Percentiles rank a stretch among this genome's conserved stretches.
phyloP scores from a whole-genome alignment of 1,139 yeast species.

The Groenewaldozyma sp. region DNA sequence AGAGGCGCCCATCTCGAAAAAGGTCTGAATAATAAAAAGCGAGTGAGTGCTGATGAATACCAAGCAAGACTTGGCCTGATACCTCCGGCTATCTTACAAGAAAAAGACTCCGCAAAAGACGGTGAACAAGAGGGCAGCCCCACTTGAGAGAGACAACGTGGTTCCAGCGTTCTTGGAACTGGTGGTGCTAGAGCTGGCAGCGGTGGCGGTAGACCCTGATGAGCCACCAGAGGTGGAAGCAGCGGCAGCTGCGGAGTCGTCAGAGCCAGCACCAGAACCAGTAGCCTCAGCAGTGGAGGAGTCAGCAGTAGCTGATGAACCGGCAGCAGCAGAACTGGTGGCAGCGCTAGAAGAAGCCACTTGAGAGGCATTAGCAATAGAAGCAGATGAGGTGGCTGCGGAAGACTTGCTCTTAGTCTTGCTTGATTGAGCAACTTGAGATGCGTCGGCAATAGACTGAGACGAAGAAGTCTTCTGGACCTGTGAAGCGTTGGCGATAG shows the following conservation, averaged over 20 bases:
- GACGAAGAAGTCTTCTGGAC: slow-evolving; percentile 34
- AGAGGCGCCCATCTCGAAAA: too few species aligned
- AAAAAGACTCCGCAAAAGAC: not conserved
- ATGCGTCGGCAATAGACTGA: slow-evolving; percentile 16
- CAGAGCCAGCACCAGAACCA: slow-evolving; percentile 7
- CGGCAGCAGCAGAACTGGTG: slow-evolving; percentile 10
- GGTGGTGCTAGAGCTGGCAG: slow-evolving; percentile 9
- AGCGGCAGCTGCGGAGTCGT: not conserved
- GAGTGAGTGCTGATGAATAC: too few species aligned
- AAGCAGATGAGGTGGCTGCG: slow-evolving; percentile 2
- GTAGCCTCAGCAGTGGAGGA: slow-evolving; percentile 11
- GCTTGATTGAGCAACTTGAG: slow-evolving; percentile 11
- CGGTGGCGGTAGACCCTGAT: slow-evolving; percentile 5
- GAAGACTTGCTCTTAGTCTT: slow-evolving; percentile 5
- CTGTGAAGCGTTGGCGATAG: slow-evolving; percentile 3
- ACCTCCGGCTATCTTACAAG: not conserved
- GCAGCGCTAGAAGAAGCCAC: slow-evolving; percentile 6
- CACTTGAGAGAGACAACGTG: slow-evolving; percentile 5
- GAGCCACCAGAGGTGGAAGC: slow-evolving; percentile 8
- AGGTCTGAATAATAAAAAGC: too few species aligned
- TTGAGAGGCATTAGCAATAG: slow-evolving; percentile 7
- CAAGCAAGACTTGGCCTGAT: not conserved
- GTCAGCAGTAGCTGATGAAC: slow-evolving; percentile 11
- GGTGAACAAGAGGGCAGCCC: slow-evolving; percentile 1
- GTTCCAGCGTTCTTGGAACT: slow-evolving; percentile 8